Evolutionary conservation across 768 basidiomycete genomes (phyloP), one percentile per base, ranked within the genome.

Genomic region (Boletus subcaerulescens): DNA sequence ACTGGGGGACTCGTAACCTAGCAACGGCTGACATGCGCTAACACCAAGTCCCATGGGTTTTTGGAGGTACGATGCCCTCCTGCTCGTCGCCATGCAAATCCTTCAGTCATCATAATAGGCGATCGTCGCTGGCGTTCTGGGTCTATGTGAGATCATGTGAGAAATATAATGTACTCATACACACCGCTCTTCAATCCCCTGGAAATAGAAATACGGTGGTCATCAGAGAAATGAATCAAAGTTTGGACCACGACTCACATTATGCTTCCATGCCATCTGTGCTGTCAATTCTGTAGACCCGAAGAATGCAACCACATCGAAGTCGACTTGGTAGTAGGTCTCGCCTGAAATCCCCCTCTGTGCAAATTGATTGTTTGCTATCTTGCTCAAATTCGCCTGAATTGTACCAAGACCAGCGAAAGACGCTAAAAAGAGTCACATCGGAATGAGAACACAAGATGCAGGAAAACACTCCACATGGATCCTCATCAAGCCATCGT

Each of bases 401-500:
- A 60, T 47, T 9, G 33, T 50, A 18, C 55, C 32, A 4, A 53
- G 20, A 0, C 6, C 9, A 10, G 40, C 40, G 29, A 60, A 60
- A 15, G 26, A 41, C 1, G 33, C 58, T 59, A 6, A 26, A 45
- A 17, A 14, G 10, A 10, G 24, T 17, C 7, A 31, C n/a, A 20
- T 45, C 15, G 42, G 42, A 45, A 48, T 26, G 14, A 39, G 29
- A 39, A n/a, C 22, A 31, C 9, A 11, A 36, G 22, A 20, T 3
- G 3, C 8, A 8, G 36, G 18, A 29, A 29, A 43, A 10, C 24
- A 39, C 54, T 48, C 20, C 22, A 18, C 58, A 49, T 56, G 33
- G 2, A 32, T 59, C 58, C 15, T 52, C n/a, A n/a, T 59, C 58
- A 1, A 43, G 3, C 58, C 58, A 59, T 20, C 6, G 29, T 1